phyloP scores from a whole-genome alignment of 1,284 basidiomycete genomes.

The Ceratobasidium sp. region DNA sequence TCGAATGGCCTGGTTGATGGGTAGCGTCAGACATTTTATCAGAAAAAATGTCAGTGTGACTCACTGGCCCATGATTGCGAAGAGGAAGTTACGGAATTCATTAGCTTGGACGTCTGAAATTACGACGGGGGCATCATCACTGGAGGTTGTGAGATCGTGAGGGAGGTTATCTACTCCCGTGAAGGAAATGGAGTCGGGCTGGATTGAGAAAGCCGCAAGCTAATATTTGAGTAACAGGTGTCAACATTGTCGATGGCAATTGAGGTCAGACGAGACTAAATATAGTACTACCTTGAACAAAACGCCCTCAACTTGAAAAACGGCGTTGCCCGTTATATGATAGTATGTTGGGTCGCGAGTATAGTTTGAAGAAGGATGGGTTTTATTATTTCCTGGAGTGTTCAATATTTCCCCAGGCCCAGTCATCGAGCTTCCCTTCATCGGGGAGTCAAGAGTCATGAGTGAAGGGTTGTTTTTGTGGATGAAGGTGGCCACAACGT shows the following conservation, averaged over 20 bases:
- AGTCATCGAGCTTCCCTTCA: no score
- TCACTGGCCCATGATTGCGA: background rate
- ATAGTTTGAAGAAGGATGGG: no score
- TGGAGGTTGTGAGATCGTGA: background rate
- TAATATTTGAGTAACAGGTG: no score
- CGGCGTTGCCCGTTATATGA: background rate
- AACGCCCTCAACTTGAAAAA: slow-evolving; percentile 7
- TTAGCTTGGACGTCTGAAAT: background rate
- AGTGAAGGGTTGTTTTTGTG: no score
- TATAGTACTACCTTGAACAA: slow-evolving; percentile 4
- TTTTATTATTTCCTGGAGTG: no score
- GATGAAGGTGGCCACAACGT: no score
- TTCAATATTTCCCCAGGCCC: no score
- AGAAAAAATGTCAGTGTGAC: background rate
- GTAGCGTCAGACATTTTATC: background rate
- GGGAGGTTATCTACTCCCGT: background rate
- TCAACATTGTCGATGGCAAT: no score
- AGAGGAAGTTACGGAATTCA: background rate
- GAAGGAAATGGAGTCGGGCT: background rate
- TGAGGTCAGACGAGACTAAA: background rate
- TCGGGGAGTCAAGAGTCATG: no score
- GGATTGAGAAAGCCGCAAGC: no score
- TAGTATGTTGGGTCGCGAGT: slow-evolving; percentile 6
- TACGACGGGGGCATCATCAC: background rate
- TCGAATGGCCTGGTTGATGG: background rate